Base-by-base conservation (phyloP, 2,329 filamentous ascomycete genomes). In the Fusarium coicis region DNA sequence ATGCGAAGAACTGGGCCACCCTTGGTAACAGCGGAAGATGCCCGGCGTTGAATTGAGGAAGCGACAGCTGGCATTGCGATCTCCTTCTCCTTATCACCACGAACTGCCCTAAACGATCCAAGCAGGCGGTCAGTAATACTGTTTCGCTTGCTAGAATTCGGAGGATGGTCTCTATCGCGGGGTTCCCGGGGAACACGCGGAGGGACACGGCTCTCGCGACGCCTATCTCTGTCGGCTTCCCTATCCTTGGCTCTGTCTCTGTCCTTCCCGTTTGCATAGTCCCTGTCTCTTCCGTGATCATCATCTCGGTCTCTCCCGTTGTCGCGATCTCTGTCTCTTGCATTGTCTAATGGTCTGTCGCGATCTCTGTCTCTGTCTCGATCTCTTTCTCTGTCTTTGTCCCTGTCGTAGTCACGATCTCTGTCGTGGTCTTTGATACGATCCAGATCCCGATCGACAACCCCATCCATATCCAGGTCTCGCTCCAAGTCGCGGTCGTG, bases 41-140 rank as follows among this genome's bases (percentile, higher is more conserved):
- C 70, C 23, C 81, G 80, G 23, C 81, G 75, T 54, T 75, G 74
- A 34, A 79, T 71, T 5, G 78, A 76, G 6, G 78, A 74, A 26
- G 73, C 64, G 10, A 58, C 52, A 11, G 73, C 49, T 21, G 71
- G 70, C 59, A 66, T 36, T 66, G 64, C 68, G 21, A 55, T 58
- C 21, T 71, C 62, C 46, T 71, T 74, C 6, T 79, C 79, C 28
- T 80, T 77, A 43, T 79, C 79, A 61, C 63, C 65, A 10, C 81
- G 78, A 36, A 77, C 79, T 63, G 79, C 78, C 63, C 74, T 74
- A 56, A 84, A 77, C 16, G 81, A 80, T 39, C 80, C 80, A 36
- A 80, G 77, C 10, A 85, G 77, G 46, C 83, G 81, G 52, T 82
- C 81, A 42, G 83, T 83, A 63, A 85, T 81, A 78, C 83, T 85